Percentiles rank a stretch among this genome's conserved stretches.
phyloP scores from a whole-genome alignment of 2,329 filamentous ascomycete genomes.

The Plenodomus tracheiphilus region DNA sequence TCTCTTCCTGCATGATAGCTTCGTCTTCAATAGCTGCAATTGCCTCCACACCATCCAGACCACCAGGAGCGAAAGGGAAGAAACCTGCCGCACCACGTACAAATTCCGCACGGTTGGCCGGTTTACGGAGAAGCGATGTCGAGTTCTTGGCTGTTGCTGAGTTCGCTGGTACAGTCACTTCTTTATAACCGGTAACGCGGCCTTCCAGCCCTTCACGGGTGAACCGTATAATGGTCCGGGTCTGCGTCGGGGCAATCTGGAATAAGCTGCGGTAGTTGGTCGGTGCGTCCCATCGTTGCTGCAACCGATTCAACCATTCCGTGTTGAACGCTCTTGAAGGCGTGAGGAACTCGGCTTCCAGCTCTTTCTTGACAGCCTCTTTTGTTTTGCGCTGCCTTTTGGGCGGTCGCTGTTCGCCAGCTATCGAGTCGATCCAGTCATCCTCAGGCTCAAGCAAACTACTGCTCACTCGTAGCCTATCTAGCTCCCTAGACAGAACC shows the following conservation, averaged over 20 bases:
- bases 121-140: constrained; percentile 83
- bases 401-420: constrained; percentile 57
- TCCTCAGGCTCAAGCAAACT: constrained; percentile 16
- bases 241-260: constrained; percentile 85
- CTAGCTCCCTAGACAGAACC: constrained; percentile 54
- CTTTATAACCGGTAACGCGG: constrained; percentile 87
- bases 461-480: constrained; percentile 54
- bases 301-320: constrained; percentile 85
- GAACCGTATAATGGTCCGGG: constrained; percentile 92
- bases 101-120: constrained; percentile 84
- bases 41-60: constrained; percentile 82
- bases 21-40: constrained; percentile 84
- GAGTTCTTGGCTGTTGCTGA: constrained; percentile 94
- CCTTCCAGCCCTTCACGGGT: constrained; percentile 89
- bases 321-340: constrained; percentile 79
- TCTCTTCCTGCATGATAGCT: constrained; percentile 57
- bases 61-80: constrained; percentile 91
- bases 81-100: constrained; percentile 91
- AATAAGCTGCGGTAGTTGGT: constrained; percentile 84
- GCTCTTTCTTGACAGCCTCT: constrained; percentile 66
- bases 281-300: constrained; percentile 85
- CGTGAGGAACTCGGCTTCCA: constrained; percentile 77
- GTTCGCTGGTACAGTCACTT: constrained; percentile 87
- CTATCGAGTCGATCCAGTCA: constrained; percentile 61
- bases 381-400: constrained; percentile 59